Base-by-base conservation (phyloP, 78 protist species). In the Corallochytrium limacisporum region DNA sequence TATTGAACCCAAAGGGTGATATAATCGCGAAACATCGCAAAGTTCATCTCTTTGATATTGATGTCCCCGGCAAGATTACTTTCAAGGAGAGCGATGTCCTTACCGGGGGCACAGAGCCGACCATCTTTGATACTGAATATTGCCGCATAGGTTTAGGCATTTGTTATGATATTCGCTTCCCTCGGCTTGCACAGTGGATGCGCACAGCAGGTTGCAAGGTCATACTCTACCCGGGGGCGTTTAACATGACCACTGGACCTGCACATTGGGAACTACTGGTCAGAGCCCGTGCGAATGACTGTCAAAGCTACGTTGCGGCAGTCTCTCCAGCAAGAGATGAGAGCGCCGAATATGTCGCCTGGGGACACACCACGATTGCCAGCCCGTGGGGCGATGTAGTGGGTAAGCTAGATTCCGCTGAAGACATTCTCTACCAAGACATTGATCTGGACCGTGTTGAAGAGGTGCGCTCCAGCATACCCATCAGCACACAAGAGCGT, bases 211-310 rank as follows among this genome's bases (percentile, higher is more conserved):
- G 84, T 6, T 78, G 89, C 31, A 31, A 55, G 20, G 22, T 91
- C 47, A 47, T 94, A 4, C 59, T 83, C 39, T 90, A 70, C 43
- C 96, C 98, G 16, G 98, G 98, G 13, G 96, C 97, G 2, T 95
- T 95, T 87, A 95, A 95, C 86, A 81, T 89, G 90, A 83, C 89
- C 13, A 95, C 98, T 1, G 98, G 98, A 1, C 97, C 98, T 0
- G 84, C 83, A 1, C 98, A 95, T 50, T 95, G 98, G 98, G 93
- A 85, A 73, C 83, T 91, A 13, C 83, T 91, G 3, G 65, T 26
- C 29, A 54, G 96, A 33, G 79, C 90, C 15, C 75, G 97, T 47
- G 67, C 61, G 37, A 47, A 39, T 20, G 65, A 69, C 20, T 32
- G 7, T 10, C 93, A 91, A 65, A 35, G 63, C 20, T 93, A 29